Percentiles rank a stretch among this genome's conserved stretches.
Conservation (phyloP, 1,139 yeast genomes). For the Blastobotrys indianensis region DNA sequence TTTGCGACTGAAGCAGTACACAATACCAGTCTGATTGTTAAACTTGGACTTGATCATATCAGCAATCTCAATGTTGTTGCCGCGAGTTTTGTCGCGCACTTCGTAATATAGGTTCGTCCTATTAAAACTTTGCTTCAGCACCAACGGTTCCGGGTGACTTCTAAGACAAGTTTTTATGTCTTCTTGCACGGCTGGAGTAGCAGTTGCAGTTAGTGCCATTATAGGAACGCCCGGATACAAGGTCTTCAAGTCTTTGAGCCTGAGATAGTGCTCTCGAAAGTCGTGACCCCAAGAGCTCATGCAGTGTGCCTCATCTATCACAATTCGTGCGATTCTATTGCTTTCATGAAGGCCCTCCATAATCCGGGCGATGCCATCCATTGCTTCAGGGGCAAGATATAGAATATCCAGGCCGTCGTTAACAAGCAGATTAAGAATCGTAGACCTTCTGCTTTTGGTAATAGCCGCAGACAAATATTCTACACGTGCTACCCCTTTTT, state of each 20-base stretch:
- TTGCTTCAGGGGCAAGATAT: slow-evolving; percentile 94
- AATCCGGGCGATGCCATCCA: slow-evolving; percentile 66
- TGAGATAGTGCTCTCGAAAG: slow-evolving; percentile 92
- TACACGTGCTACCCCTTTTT: slow-evolving; percentile 78
- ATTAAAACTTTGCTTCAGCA: slow-evolving; percentile 71
- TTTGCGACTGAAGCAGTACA: slow-evolving; percentile 86
- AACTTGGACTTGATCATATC: slow-evolving; percentile 49
- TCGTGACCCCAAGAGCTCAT: slow-evolving; percentile 99
- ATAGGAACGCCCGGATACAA: slow-evolving; percentile 77
- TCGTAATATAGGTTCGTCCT: slow-evolving; percentile 80
- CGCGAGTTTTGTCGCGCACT: slow-evolving; percentile 57
- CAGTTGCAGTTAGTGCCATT: slow-evolving; percentile 97
- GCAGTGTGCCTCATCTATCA: slow-evolving; percentile 98
- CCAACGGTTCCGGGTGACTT: slow-evolving; percentile 40
- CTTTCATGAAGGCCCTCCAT: slow-evolving; percentile 53
- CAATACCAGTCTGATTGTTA: slow-evolving; percentile 69
- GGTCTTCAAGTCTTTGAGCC: slow-evolving; percentile 63
- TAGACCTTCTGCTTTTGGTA: slow-evolving; percentile 52
- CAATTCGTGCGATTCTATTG: slow-evolving; percentile 68
- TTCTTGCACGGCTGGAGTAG: slow-evolving; percentile 82
- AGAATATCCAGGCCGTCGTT: slow-evolving; percentile 65
- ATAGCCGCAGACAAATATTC: slow-evolving; percentile 57
- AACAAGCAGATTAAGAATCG: slow-evolving; percentile 56
- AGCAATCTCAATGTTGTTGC: slow-evolving; percentile 53
- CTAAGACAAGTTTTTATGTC: slow-evolving; percentile 54